Evolutionary conservation across 495 filamentous ascomycete genomes (phyloP).

Genomic region (Gamarada debralockiae): DNA sequence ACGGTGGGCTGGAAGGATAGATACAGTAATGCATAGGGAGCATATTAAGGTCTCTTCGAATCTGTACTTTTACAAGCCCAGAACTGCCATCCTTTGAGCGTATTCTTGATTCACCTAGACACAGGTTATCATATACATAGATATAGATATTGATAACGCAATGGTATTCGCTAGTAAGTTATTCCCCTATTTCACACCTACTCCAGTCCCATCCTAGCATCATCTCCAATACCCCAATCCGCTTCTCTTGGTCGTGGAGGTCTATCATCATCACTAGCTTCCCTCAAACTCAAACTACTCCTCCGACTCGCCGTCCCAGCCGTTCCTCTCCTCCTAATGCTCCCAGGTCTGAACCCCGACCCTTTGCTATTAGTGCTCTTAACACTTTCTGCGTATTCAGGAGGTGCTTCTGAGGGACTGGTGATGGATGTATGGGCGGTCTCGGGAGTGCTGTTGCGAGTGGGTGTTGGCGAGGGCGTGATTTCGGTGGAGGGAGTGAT

Average conservation of each 20-base stretch:
- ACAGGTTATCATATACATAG: too few species aligned
- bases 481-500: conserved; percentile 41
- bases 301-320: conserved; percentile 20
- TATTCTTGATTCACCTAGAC: too few species aligned
- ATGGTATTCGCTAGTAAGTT: background rate
- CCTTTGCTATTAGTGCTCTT: conserved; percentile 13
- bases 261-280: conserved; percentile 30
- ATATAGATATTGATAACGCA: too few species aligned
- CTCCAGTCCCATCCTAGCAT: conserved; percentile 48
- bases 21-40: too few species aligned
- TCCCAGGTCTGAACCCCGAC: conserved; percentile 15
- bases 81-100: too few species aligned
- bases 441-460: conserved; percentile 12
- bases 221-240: conserved; percentile 55
- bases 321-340: conserved; percentile 16
- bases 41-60: too few species aligned
- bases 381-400: conserved; percentile 13
- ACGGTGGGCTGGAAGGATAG: background rate
- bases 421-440: conserved; percentile 4
- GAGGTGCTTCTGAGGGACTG: conserved; percentile 16
- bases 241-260: conserved; percentile 40
- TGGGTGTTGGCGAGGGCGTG: conserved; percentile 34
- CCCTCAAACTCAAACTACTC: conserved; percentile 32
- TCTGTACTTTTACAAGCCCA: too few species aligned
- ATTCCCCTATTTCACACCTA: conserved; percentile 14